Evolutionary conservation across 441 rosid genomes (phyloP).

Genomic region (Daphne laureola): DNA sequence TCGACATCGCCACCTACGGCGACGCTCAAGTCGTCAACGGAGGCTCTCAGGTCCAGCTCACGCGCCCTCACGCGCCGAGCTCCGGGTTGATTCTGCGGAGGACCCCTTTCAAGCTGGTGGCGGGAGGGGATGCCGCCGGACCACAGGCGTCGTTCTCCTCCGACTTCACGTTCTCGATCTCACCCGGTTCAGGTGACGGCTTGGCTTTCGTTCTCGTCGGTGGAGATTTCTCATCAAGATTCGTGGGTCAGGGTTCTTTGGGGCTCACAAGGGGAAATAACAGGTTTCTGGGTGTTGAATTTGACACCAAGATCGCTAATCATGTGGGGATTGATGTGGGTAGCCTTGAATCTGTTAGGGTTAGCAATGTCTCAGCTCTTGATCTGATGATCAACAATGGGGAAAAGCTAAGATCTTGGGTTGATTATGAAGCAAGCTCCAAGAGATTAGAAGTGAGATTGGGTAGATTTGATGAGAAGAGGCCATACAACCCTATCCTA

Average conservation of each 20-base stretch:
- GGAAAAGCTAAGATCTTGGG: slow-evolving; percentile 31
- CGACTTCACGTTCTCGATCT: slow-evolving; percentile 30
- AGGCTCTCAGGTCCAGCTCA: slow-evolving; percentile 21
- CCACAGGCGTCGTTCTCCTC: slow-evolving; percentile 32
- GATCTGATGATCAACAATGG: slow-evolving; percentile 26
- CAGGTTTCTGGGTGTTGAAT: slow-evolving; percentile 32
- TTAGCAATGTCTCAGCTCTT: slow-evolving; percentile 19
- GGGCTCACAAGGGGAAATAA: slow-evolving; percentile 22
- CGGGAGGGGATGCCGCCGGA: slow-evolving; percentile 11
- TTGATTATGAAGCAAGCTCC: slow-evolving; percentile 38
- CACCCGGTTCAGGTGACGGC: slow-evolving; percentile 28
- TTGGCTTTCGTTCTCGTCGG: slow-evolving; percentile 35
- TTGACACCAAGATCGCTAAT: slow-evolving; percentile 26
- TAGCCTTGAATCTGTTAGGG: slow-evolving; percentile 20
- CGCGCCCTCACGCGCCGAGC: slow-evolving; percentile 22
- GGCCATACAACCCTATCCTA: slow-evolving; percentile 29
- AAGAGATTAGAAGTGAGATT: slow-evolving; percentile 34
- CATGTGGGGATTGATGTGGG: slow-evolving; percentile 24
- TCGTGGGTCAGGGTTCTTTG: slow-evolving; percentile 27
- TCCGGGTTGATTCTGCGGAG: slow-evolving; percentile 27
- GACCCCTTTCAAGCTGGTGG: slow-evolving; percentile 26
- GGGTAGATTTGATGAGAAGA: slow-evolving; percentile 23
- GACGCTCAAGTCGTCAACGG: slow-evolving; percentile 24
- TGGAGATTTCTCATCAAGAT: slow-evolving; percentile 19
- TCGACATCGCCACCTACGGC: slow-evolving; percentile 25